Base-by-base conservation (phyloP, 352 stramenopile species). In the Phytophthora vignae region DNA sequence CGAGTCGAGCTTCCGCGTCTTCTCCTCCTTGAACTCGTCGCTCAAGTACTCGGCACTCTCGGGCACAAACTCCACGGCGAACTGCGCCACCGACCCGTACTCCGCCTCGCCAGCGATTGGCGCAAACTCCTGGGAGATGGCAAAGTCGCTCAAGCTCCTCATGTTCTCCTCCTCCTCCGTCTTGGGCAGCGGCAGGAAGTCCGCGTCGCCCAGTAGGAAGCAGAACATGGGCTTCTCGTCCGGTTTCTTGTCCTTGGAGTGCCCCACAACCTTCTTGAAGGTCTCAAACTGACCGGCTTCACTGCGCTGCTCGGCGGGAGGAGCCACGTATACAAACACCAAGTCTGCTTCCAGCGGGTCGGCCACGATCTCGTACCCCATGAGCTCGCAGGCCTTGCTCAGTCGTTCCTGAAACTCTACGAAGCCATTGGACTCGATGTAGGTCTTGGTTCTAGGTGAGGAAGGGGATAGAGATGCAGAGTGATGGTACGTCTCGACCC, bases 131-230 rank as follows among this genome's bases (percentile, higher is more conserved):
- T 94, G 89, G 6, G 87, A 91, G 60, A 95, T 91, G 22, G 87
- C 89, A 67, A 96, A 93, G 56, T 87, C 87, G 60, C 86, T 93
- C 8, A 96, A 73, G 15, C 87, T 86, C 27, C 89, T 77, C 49
- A 87, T 31, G 1, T 80, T 70, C 61, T 93, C 87, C 3, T 76
- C 67, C 50, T 94, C 89, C 25, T 84, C 78, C 22, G 75, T 81
- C 19, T 67, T 67, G 0, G 83, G 77, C 2, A 74, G 73, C 31
- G 76, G 63, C 9, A 96, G 73, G 59, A 94, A 94, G n/a, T 76
- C 78, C 0, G 87, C 77, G 54, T 96, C 86, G 14, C 89, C 89
- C 42, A 93, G 48, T 4, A 96, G 60, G 22, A 85, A 85, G 67
- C 81, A 95, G 53, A 94, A 83, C 42, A 91, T 64, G 6, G 87